Conservation (phyloP, 2,329 filamentous ascomycete genomes). For the Colletotrichum somersetense region DNA sequence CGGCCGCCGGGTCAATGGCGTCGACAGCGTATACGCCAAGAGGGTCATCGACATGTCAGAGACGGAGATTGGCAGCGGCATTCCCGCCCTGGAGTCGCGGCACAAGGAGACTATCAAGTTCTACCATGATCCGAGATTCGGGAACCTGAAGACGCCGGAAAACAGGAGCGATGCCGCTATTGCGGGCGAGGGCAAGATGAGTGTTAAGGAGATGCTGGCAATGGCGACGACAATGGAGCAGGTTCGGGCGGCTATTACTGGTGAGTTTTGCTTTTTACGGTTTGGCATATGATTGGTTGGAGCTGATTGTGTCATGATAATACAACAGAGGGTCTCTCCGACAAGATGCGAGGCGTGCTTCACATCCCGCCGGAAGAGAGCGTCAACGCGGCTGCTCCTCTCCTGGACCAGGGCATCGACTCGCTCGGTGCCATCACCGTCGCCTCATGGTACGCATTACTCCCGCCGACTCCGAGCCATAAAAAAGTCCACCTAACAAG, state of each 20-base stretch:
- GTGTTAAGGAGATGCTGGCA: slow-evolving; percentile 16
- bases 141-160: slow-evolving; percentile 13
- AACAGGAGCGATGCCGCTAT: not conserved
- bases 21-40: not conserved
- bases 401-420: slow-evolving; percentile 19
- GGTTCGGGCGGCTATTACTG: not conserved
- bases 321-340: no score
- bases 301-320: no score
- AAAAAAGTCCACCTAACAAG: no score
- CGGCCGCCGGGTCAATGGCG: slow-evolving; percentile 44
- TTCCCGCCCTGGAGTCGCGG: not conserved
- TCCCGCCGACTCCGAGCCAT: no score
- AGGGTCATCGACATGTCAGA: no score
- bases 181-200: not conserved
- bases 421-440: slow-evolving; percentile 24
- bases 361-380: slow-evolving; percentile 7
- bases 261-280: no score
- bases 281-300: no score
- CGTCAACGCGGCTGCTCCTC: slow-evolving; percentile 7
- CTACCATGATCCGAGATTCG: slow-evolving; percentile 20
- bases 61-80: no score
- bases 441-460: slow-evolving; percentile 19
- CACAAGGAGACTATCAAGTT: slow-evolving; percentile 5
- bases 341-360: no score
- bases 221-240: slow-evolving; percentile 8